phyloP scores from a whole-genome alignment of 495 filamentous ascomycete species.

The Xylaria sp. region DNA sequence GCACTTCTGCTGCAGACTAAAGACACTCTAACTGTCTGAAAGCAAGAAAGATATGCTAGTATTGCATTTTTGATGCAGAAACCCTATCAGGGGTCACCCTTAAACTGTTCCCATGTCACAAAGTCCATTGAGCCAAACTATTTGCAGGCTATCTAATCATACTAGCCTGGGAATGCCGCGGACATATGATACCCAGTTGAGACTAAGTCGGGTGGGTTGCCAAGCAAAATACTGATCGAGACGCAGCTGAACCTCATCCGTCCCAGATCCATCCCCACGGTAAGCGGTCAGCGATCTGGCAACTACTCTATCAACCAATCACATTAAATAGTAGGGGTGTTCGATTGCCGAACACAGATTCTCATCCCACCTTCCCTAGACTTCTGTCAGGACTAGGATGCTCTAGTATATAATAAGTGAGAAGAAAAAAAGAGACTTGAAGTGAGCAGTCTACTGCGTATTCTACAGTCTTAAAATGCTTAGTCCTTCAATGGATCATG shows the following conservation, averaged over 20 bases:
- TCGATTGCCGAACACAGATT: conserved; percentile 6
- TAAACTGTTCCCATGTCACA: not conserved
- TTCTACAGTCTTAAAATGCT: too few species aligned
- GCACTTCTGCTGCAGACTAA: not conserved
- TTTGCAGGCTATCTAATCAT: conserved; percentile 1
- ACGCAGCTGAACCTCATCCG: not conserved
- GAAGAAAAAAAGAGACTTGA: not conserved
- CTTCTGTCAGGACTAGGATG: not conserved
- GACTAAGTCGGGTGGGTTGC: not conserved
- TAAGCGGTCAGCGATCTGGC: conserved; percentile 19
- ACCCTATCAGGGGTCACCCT: conserved; percentile 11
- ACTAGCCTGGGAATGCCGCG: not conserved
- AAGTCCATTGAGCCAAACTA: not conserved
- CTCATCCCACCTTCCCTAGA: not conserved
- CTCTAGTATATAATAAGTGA: not conserved
- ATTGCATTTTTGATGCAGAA: conserved; percentile 12
- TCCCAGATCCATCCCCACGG: not conserved
- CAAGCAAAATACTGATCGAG: not conserved
- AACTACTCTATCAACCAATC: conserved; percentile 5
- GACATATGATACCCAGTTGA: not conserved
- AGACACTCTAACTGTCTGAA: not conserved
- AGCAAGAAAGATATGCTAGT: not conserved
- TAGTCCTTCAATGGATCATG: not conserved
- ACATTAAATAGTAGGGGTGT: not conserved
- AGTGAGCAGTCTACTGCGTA: not conserved